Percentiles rank a stretch among this genome's conserved stretches.
Evolutionary conservation across 2,329 filamentous ascomycete genomes (phyloP).

Genomic region (Sporothrix globosa): DNA sequence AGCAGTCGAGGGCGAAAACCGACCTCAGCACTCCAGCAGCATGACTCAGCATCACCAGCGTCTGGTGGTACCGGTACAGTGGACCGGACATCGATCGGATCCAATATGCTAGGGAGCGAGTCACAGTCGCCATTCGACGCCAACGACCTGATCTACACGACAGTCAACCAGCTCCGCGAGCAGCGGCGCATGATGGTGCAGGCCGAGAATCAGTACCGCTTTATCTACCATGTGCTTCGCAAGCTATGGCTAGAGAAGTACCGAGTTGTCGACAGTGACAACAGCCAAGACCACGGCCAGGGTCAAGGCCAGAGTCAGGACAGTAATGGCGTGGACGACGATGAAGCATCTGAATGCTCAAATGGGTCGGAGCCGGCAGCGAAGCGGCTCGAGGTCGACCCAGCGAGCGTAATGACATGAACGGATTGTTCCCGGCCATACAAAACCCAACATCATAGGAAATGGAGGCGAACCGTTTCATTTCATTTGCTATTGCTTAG

Average conservation of each 20-base stretch:
- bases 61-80: background rate
- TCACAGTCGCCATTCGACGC: background rate
- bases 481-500: background rate
- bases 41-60: background rate
- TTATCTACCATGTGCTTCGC: constrained; percentile 84
- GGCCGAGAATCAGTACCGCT: constrained; percentile 78
- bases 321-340: constrained; percentile 9
- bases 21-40: background rate
- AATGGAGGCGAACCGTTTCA: background rate
- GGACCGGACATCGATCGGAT: constrained; percentile 12
- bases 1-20: background rate
- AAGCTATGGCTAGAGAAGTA: constrained; percentile 73
- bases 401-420: constrained; percentile 43
- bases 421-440: no score
- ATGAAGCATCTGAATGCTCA: constrained; percentile 36
- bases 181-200: constrained; percentile 97
- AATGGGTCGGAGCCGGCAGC: constrained; percentile 49
- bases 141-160: constrained; percentile 61
- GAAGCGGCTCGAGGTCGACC: constrained; percentile 59
- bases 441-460: no score
- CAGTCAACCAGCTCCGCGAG: constrained; percentile 78
- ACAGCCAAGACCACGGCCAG: background rate
- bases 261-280: constrained; percentile 43
- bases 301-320: background rate
- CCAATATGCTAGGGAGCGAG: background rate